Conservation (phyloP, 1,284 basidiomycete genomes). For the Leccinum laetum region DNA sequence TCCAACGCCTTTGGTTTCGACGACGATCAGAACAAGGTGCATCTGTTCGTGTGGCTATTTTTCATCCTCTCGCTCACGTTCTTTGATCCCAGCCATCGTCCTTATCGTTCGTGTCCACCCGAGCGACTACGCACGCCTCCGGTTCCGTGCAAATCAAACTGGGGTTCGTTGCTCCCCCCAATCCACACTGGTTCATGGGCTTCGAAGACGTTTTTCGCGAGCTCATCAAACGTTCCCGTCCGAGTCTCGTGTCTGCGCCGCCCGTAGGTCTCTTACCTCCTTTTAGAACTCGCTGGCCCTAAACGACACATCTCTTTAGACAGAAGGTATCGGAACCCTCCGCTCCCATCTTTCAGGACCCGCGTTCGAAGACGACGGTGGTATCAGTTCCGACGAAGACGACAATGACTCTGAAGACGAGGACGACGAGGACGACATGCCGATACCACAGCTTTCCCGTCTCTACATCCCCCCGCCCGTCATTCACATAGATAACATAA, state of each 20-base stretch:
- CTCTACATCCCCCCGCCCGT: conserved; percentile 31
- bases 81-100: conserved; percentile 46
- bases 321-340: conserved; percentile 87
- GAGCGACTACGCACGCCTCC: conserved; percentile 56
- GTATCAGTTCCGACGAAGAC: conserved; percentile 61
- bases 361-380: conserved; percentile 77
- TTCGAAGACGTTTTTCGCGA: conserved; percentile 66
- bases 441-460: conserved; percentile 19
- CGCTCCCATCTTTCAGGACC: conserved; percentile 62
- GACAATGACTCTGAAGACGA: conserved; percentile 38
- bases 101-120: conserved; percentile 63
- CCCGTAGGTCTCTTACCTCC: conserved; percentile 49
- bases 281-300: background rate
- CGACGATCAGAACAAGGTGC: conserved; percentile 57
- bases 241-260: conserved; percentile 74
- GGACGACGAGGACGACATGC: conserved; percentile 24
- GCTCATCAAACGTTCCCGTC: conserved; percentile 62
- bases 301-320: conserved; percentile 45
- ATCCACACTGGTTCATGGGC: conserved; percentile 36
- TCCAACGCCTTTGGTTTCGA: conserved; percentile 54
- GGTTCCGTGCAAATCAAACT: conserved; percentile 71
- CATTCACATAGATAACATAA: conserved; percentile 17
- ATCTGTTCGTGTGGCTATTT: conserved; percentile 22
- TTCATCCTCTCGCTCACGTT: background rate
- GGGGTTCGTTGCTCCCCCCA: conserved; percentile 64